Percentiles rank a stretch among this genome's conserved stretches.
These are phyloP conservation scores for Jackrogersella multiformis DNA, from an alignment of 495 filamentous ascomycete species.

Conservation along the genomic window DNA sequence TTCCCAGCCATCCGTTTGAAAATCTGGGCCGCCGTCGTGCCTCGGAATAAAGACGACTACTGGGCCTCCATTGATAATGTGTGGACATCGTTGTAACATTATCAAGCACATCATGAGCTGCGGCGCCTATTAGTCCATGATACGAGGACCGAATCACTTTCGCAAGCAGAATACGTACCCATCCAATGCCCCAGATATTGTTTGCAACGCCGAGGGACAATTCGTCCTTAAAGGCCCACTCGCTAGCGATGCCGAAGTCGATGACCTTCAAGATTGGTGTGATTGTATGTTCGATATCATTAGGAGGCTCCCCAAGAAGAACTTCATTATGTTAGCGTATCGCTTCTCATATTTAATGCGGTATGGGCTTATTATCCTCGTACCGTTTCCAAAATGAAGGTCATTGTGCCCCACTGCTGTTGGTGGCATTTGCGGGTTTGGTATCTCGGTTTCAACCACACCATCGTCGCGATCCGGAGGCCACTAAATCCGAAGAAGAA, in stretches of 20 bases:
- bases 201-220: not conserved
- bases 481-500: slow-evolving; percentile 4
- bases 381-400: slow-evolving; percentile 25
- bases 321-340: slow-evolving; percentile 10
- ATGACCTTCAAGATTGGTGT: slow-evolving; percentile 29
- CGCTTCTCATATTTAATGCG: not conserved
- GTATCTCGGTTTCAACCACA: not conserved
- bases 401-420: not conserved
- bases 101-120: not conserved
- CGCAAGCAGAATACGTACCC: not conserved
- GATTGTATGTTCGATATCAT: slow-evolving; percentile 12
- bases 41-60: too few relatives aligned
- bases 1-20: too few relatives aligned
- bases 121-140: not conserved
- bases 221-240: not conserved
- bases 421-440: not conserved
- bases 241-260: slow-evolving; percentile 21
- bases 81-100: too few relatives aligned
- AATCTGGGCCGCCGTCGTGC: too few relatives aligned
- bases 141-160: not conserved
- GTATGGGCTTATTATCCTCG: not conserved
- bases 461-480: not conserved
- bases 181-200: not conserved
- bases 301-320: slow-evolving; percentile 8
- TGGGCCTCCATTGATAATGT: too few relatives aligned